Evolutionary conservation across 106 monocot species (phyloP), one percentile per base, ranked within the genome.

Genomic region (Phalaenopsis equestris): DNA sequence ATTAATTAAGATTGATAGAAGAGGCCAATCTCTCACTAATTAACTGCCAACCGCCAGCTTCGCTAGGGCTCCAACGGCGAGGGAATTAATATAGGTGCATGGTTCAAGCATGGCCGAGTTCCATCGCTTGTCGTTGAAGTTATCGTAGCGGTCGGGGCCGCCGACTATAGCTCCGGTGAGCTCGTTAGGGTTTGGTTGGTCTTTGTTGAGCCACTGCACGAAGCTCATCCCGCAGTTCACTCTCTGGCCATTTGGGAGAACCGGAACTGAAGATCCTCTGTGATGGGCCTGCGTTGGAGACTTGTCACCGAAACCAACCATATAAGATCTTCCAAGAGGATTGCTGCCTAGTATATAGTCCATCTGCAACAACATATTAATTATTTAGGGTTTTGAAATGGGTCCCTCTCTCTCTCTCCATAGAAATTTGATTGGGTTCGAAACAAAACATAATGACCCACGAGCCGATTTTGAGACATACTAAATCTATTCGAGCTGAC

Each of bases 91-190:
- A 80, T 98, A 98, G 39, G 97, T 98, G 80, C 75, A 72, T 1
- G 97, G 97, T 79, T 98, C 97, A 12, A 84, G 79, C 84, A 70
- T 82, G 70, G 89, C 77, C 1, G 92, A 92, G 48, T 86, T 64
- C 36, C 75, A 80, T 1, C 97, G 81, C 83, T 87, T 86, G 80
- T 94, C 94, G 4, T 83, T 73, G 75, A 98, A 98, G 74, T 88
- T 57, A 79, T 98, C 97, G 73, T 87, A 37, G 8, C 79, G 56
- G 79, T 94, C 94, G 9, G 94, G 94, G 10, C 94, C 94, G 11
- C 98, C 98, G 23, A 98, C 90, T 47, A 94, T 94, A 42, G 97
- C 97, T 10, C 97, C 97, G 19, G 92, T 89, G 78, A 98, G 90
- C 86, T 85, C 89, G 79, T 94, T 90, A 38, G 87, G 79, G 76